Base-by-base conservation (phyloP, 2,329 filamentous ascomycete species). In the Xylariaceae sp. region DNA sequence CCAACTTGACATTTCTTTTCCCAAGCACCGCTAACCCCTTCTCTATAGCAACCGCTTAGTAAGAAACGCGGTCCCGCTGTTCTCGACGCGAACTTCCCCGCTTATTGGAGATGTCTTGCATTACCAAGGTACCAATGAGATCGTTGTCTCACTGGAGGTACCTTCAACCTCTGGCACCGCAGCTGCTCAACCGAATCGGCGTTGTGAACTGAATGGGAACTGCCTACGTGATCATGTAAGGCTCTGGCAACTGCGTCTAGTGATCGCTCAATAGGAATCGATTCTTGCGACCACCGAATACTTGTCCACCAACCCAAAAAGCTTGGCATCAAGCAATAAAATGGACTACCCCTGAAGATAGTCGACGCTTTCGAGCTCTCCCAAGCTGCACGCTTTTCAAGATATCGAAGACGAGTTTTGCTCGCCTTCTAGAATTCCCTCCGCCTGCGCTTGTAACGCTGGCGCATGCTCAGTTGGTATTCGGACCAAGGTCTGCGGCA, bases 401-500 rank as follows among this genome's bases (percentile, higher is more conserved):
- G 61, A 49, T 40, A 59, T 10, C 7, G 55, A 49, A 40, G 63
- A 63, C 16, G 54, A 60, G 41, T 65, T 71, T 14, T 73, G 74
- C 42, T 76, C 77, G n/a, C 73, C 75, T 37, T 78, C 80, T 54
- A 79, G 74, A 2, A 74, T 78, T 3, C 75, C 80, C 40, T 86
- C 83, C 14, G 82, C 78, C 47, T 86, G 83, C 19, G 83, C 84
- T 62, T 88, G 85, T 6, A 89, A 71, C 20, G 83, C 76, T 21
- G 85, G 85, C 12, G 85, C 86, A 73, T 93, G 89, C 64, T 93
- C 89, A 16, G 90, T 92, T 1, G 91, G 91, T 64, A 95, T 93
- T 61, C 91, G 85, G 37, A 96, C 91, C 16, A 96, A 80, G 18
- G 90, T 93, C 70, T 93, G 89, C 1, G 91, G 91, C 41, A 95